Evolutionary conservation across 345 rosid species (phyloP), one percentile per base, ranked within the genome.

Genomic region (Microthlaspi erraticum): DNA sequence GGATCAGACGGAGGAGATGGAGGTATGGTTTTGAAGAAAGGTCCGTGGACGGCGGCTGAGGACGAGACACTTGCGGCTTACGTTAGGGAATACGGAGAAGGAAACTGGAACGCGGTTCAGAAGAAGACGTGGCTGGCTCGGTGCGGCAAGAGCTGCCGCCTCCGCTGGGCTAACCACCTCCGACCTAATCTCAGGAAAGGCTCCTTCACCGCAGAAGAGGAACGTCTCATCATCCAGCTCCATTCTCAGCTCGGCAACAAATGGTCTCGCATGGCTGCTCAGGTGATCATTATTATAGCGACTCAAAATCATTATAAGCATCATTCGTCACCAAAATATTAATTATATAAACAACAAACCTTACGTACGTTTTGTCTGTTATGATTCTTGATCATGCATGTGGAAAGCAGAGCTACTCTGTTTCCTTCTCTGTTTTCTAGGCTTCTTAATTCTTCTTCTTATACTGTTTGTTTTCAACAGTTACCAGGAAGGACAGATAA

Each of bases 401-500:
- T 34, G 37, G 2, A 34, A 9, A 34, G 38, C 38, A 34, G 29
- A 26, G 29, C 29, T 26, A 26, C 29, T 26, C 29, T 26, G 29
- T 26, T 26, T 26, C 29, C 29, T 26, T 26, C 42, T 9, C 44
- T 12, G 14, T 41, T 41, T 41, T 41, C 14, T 12, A 12, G 14
- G 44, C 44, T 41, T 41, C 43, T 41, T 39, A 2, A 11, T 11
- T 12, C 45, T 8, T 16, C 23, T 7, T 55, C 61, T 14, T 8
- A 2, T 3, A 26, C 26, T 57, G 3, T 48, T 33, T 49, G 13
- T 52, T 11, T 54, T 1, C 3, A 53, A 19, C 32, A 71, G 89
- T 76, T 85, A 68, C 89, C 89, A 0, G 89, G 89, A 20, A 74
- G 89, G 42, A 85, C 89, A 17, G 89, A 85, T 64, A 85, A 85